Base-by-base conservation (phyloP, 805 yeast genomes). In the Yamadazyma sp. region DNA sequence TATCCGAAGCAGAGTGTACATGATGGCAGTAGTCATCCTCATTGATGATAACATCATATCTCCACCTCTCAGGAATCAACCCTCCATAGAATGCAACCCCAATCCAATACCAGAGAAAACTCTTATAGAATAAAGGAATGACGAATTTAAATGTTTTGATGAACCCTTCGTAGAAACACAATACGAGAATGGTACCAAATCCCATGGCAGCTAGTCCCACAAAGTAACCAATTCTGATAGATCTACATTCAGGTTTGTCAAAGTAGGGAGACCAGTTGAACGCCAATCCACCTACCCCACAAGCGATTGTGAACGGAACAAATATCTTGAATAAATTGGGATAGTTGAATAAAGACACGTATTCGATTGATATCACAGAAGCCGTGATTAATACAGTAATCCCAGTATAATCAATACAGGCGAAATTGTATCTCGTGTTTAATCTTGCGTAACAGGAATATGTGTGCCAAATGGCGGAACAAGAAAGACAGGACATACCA, bases 361-460 rank as follows among this genome's bases (percentile, higher is more conserved):
- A 89, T 60, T 91, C 96, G 0, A 91, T 82, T 3, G 95, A 78
- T 30, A 93, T 67, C 31, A 93, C 84, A 2, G 96, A 85, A 11
- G 95, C 91, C 0, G 96, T 84, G 50, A 91, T 90, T 47, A 93
- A 67, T 10, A 89, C 74, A 0, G 97, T 88, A 48, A 91, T 91
- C 2, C 99, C 99, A 5, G 95, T 83, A 60, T 91, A 91, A 64
- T 91, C 99, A 28, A 90, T 79, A 59, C 99, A 93, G 0, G 96
- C 96, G 62, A 85, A 87, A 37, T 78, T 75, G 47, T 80, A 72
- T 56, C 96, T 75, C 45, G 79, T 57, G 14, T 67, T 52, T 30
- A 84, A 59, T 35, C 73, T 73, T 12, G 91, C 78, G 46, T 88
- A 84, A 44, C 88, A 81, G 42, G 84, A 78, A 61, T 88, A 90